Evolutionary conservation across 306 rosid species (phyloP).

Genomic region (Vigna unguiculata): DNA sequence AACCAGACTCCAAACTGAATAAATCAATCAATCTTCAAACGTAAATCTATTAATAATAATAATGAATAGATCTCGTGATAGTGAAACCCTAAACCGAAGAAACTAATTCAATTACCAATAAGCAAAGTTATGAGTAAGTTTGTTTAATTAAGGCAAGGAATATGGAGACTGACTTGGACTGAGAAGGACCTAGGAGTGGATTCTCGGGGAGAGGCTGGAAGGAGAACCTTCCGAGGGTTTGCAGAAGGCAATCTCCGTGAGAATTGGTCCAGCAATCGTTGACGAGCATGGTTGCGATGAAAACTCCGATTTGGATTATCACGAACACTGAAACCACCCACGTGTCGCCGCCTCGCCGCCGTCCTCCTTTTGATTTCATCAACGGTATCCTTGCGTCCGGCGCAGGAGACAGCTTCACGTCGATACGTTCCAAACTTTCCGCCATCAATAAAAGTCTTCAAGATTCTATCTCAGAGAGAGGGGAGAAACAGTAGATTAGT

Average conservation of each 20-base stretch:
- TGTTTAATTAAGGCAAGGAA: neutral
- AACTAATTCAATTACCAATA: neutral
- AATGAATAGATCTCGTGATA: no score
- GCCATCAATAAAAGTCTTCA: conserved; percentile 41
- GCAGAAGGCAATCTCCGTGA: conserved; percentile 67
- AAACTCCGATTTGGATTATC: conserved; percentile 70
- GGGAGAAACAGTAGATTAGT: conserved; percentile 25
- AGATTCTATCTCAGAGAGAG: conserved; percentile 13
- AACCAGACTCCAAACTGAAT: neutral
- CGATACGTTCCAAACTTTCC: conserved; percentile 53
- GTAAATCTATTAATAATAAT: no score
- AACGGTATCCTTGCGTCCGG: conserved; percentile 51
- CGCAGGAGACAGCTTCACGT: conserved; percentile 52
- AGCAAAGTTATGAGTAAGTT: neutral
- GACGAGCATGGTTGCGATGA: conserved; percentile 75
- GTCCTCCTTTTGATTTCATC: conserved; percentile 49
- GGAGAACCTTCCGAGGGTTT: conserved; percentile 72
- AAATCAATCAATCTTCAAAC: neutral
- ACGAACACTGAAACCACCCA: conserved; percentile 88
- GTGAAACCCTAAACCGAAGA: conserved; percentile 15
- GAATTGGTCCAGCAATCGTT: conserved; percentile 87
- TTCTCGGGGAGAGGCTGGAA: conserved; percentile 89
- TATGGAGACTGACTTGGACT: conserved; percentile 69
- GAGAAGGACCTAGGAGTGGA: conserved; percentile 92
- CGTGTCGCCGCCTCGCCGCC: conserved; percentile 73